phyloP scores from a whole-genome alignment of 164 flowering plant genomes.

The Cinnamomum chago region DNA sequence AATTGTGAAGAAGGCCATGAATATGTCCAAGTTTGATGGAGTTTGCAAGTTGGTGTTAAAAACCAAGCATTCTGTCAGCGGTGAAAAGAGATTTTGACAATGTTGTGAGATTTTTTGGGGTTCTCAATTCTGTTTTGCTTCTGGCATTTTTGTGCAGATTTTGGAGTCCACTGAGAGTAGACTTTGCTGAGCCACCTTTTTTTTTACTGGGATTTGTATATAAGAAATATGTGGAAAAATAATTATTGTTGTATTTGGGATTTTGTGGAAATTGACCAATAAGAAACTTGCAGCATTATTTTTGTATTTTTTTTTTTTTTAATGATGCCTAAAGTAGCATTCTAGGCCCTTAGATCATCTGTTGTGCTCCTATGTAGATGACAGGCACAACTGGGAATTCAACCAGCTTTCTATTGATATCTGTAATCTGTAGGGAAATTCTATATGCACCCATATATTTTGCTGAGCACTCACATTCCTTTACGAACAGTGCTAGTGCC shows the following conservation, averaged over 20 bases:
- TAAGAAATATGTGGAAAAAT: too few relatives aligned
- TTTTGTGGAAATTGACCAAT: not conserved
- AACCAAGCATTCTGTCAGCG: not conserved
- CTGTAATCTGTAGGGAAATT: too few relatives aligned
- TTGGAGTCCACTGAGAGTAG: conserved; percentile 16
- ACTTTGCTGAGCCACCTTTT: too few relatives aligned
- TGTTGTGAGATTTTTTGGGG: not conserved
- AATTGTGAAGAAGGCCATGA: conserved; percentile 12
- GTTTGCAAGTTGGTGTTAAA: not conserved
- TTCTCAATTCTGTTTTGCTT: conserved; percentile 5
- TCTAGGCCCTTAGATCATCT: too few relatives aligned
- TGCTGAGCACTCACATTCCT: too few relatives aligned
- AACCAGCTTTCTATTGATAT: too few relatives aligned
- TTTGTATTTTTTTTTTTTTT: too few relatives aligned
- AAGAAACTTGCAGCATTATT: not conserved
- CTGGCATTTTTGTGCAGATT: conserved; percentile 28
- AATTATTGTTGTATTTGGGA: not conserved
- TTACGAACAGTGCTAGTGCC: too few relatives aligned
- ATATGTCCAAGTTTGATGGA: conserved; percentile 19
- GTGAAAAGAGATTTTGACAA: not conserved
- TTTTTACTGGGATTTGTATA: not conserved
- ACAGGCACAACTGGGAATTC: too few relatives aligned
- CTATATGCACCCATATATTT: too few relatives aligned
- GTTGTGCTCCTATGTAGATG: too few relatives aligned
- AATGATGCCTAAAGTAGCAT: too few relatives aligned